Conservation (phyloP, 352 stramenopile species). For the Phytopythium helicoides region DNA sequence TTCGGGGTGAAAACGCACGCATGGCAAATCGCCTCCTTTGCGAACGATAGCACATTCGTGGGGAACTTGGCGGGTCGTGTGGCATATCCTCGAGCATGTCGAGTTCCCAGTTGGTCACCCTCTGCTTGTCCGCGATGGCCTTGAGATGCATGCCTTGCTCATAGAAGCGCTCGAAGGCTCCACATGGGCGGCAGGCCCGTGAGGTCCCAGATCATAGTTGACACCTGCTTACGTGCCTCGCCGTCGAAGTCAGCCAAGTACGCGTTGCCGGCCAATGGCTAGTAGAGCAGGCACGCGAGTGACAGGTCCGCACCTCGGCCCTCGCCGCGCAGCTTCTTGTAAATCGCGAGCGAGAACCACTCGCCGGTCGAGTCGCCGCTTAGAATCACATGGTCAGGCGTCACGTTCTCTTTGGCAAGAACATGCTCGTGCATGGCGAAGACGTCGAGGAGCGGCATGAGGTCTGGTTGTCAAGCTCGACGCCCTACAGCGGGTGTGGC, state of each 20-base stretch:
- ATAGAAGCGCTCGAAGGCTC: conserved; percentile 22
- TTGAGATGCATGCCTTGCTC: conserved; percentile 24
- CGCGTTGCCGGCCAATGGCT: conserved; percentile 7
- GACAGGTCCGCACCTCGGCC: conserved; percentile 12
- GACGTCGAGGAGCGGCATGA: conserved; percentile 33
- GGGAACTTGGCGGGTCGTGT: conserved; percentile 17
- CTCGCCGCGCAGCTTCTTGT: conserved; percentile 21
- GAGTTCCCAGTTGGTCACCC: conserved; percentile 32
- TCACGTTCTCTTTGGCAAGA: conserved; percentile 17
- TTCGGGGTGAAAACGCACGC: conserved; percentile 18
- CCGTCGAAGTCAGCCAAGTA: conserved; percentile 8
- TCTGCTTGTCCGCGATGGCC: conserved; percentile 13
- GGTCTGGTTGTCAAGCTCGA: conserved; percentile 26
- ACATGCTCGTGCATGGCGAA: conserved; percentile 41
- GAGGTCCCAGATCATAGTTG: conserved; percentile 31
- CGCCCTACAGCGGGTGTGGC: conserved; percentile 24
- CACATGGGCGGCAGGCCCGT: conserved; percentile 25
- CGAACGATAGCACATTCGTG: conserved; percentile 18
- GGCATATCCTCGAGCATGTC: conserved; percentile 30
- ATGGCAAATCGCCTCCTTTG: conserved; percentile 21
- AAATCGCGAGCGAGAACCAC: conserved; percentile 30
- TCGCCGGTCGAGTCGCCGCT: conserved; percentile 47
- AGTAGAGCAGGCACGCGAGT: conserved; percentile 18
- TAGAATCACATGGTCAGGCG: conserved; percentile 27
- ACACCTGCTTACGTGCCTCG: conserved; percentile 17